Evolutionary conservation across 306 rosid species (phyloP).

Genomic region (Prunus persica): DNA sequence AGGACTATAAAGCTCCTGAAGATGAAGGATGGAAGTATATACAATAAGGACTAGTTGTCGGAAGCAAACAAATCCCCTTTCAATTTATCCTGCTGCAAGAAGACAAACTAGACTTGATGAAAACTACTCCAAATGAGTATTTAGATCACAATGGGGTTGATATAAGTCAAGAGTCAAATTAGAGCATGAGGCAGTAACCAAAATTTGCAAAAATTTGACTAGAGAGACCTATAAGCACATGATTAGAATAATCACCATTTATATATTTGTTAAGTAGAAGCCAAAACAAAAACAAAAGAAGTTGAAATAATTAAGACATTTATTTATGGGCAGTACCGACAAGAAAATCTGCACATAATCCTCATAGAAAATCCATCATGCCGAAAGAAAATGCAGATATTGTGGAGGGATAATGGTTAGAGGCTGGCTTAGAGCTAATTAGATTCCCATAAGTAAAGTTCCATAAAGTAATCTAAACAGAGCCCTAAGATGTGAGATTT

Average conservation of each 20-base stretch:
- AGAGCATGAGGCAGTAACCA: neutral
- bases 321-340: constrained; percentile 1
- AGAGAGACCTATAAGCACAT: neutral
- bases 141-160: neutral
- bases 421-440: neutral
- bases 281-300: neutral
- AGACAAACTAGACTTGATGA: neutral
- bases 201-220: neutral
- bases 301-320: neutral
- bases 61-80: neutral
- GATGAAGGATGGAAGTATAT: neutral
- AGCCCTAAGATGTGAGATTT: neutral
- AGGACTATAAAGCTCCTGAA: neutral
- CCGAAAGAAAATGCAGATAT: constrained; percentile 3
- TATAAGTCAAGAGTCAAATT: neutral
- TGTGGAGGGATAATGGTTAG: neutral
- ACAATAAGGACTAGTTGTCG: neutral
- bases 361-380: neutral
- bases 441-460: constrained; percentile 2
- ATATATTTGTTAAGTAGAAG: neutral
- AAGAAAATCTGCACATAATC: constrained; percentile 17
- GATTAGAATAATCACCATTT: neutral
- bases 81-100: neutral
- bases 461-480: neutral
- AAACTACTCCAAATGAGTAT: too few species aligned